Evolutionary conservation across 495 filamentous ascomycete species (phyloP).

Genomic region (Filosporella fistucella): DNA sequence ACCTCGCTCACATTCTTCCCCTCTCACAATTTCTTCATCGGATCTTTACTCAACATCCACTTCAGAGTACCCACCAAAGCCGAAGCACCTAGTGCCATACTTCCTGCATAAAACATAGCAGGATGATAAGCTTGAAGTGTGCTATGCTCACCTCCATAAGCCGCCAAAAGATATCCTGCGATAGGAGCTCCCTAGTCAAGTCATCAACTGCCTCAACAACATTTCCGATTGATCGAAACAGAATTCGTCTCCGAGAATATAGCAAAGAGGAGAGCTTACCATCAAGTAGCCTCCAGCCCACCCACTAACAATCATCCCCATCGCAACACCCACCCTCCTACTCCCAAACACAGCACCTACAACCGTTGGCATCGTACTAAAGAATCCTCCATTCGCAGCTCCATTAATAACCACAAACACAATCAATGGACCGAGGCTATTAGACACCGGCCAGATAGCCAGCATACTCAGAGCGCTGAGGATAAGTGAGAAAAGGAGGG

Average conservation of each 20-base stretch:
- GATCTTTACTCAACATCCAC: constrained; percentile 23
- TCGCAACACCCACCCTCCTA: constrained; percentile 46
- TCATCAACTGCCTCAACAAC: neutral
- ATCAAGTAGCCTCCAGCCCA: constrained; percentile 57
- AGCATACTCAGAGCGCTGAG: constrained; percentile 58
- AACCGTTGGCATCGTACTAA: constrained; percentile 62
- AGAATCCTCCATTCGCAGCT: constrained; percentile 65
- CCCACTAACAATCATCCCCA: constrained; percentile 58
- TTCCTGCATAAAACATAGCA: constrained; percentile 54
- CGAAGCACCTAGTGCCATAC: constrained; percentile 30
- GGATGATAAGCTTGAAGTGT: constrained; percentile 48
- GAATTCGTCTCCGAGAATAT: neutral
- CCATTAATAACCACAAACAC: constrained; percentile 67
- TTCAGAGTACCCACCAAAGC: constrained; percentile 25
- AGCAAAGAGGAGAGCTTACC: constrained; percentile 23
- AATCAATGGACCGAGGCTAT: constrained; percentile 59
- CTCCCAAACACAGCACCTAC: constrained; percentile 54
- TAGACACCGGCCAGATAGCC: constrained; percentile 55
- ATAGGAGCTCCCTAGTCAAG: constrained; percentile 47
- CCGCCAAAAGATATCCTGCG: constrained; percentile 52
- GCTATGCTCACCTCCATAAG: constrained; percentile 41
- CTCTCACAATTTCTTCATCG: constrained; percentile 28
- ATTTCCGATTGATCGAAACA: too few relatives aligned
- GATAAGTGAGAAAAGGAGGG: constrained; percentile 26
- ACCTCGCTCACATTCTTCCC: too few relatives aligned